Base-by-base conservation (phyloP, 1,139 yeast species). In the Pneumocystis oryctolagi region DNA sequence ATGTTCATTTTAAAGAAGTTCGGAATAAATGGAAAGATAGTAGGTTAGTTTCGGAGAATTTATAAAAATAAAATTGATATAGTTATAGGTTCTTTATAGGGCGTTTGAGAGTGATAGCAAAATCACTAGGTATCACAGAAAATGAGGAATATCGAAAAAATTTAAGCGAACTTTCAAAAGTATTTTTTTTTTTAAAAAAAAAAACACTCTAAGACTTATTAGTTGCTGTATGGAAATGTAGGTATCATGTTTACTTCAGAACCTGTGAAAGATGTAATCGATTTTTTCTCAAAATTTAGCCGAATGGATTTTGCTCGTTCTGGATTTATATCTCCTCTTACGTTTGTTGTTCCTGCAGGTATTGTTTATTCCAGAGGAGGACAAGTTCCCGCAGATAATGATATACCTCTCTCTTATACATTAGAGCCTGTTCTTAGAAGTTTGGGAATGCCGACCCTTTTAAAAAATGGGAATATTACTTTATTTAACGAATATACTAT, bases 301-400 rank as follows among this genome's bases (percentile, higher is more conserved):
- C 87, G 83, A 76, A 80, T 83, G 32, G 98, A 92, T 72, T 92
- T 80, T 73, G 88, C 95, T 32, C 83, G 98, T 74, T 92, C 97
- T 57, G 95, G 95, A 68, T 80, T 89, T 59, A 82, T 76, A 70
- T 81, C 96, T 3, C 95, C 97, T 64, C 77, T 90, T 68, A 84
- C 87, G 64, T 89, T 92, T 75, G 80, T 82, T 8, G 80, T 92
- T 62, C 97, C 98, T 39, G 89, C 80, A 65, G 99, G 99, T 55
- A 79, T 89, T 64, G 85, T 92, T 14, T 90, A 89, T 74, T 88
- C 97, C 18, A 84, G 96, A 73, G 99, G 97, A 70, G 98, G 98
- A 25, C 95, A 88, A 76, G 78, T 90, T 64, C 80, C 96, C 39
- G 77, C 74, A 34, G 97, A 89, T 73, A 97, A 92, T 69, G 99